Evolutionary conservation across 208 protist species (phyloP), one percentile per base, ranked within the genome.

Genomic region (Leishmania mexicana): DNA sequence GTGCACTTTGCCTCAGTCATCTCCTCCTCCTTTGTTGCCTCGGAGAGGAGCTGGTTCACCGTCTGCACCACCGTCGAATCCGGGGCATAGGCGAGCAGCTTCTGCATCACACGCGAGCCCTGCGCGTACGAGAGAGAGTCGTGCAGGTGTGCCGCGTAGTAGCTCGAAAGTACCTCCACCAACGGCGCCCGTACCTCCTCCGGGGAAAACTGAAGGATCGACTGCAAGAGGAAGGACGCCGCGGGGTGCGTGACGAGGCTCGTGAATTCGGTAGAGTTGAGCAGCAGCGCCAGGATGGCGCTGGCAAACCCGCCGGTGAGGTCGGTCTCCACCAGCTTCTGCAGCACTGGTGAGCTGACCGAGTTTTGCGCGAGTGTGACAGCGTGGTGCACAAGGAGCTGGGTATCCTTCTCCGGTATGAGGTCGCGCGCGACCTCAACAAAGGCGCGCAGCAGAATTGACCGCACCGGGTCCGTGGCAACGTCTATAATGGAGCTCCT

Each of bases 91-190:
- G 90, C 91, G 6, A 96, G 81, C 78, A 96, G 76, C 78, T 96
- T 96, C 88, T 98, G 95, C 87, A 98, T 88, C 42, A 95, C 92
- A 68, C 91, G 92, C 42, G 93, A 96, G 51, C 95, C 92, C 87
- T 95, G 92, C 49, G 90, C 75, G 84, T 90, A 93, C 3, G 89
- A 84, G 24, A 96, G 77, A 38, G 89, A 83, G 49, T 89, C 81
- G 40, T 85, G 90, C 57, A 96, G 73, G 74, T 96, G 58, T 15
- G 76, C 42, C 0, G 79, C 74, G 78, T 94, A 92, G 49, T 86
- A 84, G 15, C 53, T 65, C 15, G 89, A 75, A 6, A 93, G 75
- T 11, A 79, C 87, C 42, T 83, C 81, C 24, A 89, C 83, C 28
- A 96, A 77, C 60, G 89, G 81, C 65, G 82, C 84, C 19, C 90